phyloP scores from a whole-genome alignment of 805 yeast species.

The Candida cerambycidarum region DNA sequence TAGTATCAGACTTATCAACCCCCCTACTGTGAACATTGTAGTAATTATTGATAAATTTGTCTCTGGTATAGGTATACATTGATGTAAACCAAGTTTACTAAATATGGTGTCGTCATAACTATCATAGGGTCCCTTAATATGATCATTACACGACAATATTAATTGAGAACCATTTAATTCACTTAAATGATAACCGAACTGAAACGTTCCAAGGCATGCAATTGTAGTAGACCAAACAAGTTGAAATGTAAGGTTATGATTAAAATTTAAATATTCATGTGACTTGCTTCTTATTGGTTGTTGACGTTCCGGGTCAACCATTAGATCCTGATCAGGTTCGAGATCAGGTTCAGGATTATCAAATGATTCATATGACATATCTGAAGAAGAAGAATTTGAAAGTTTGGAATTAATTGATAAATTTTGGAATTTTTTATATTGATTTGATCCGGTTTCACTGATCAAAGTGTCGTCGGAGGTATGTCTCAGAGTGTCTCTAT shows the following conservation, averaged over 20 bases:
- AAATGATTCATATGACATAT: neutral
- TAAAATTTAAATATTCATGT: constrained; percentile 8
- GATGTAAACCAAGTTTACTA: constrained; percentile 20
- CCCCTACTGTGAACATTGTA: constrained; percentile 38
- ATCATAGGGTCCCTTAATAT: constrained; percentile 20
- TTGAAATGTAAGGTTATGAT: constrained; percentile 26
- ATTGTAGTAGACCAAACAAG: constrained; percentile 38
- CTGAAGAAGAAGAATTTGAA: neutral
- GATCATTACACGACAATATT: constrained; percentile 26
- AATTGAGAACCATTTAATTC: constrained; percentile 37
- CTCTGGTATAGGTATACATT: constrained; percentile 31
- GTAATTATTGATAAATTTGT: constrained; percentile 25
- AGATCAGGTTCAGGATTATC: neutral
- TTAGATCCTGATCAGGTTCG: no score
- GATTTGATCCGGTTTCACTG: neutral
- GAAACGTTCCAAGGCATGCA: constrained; percentile 35
- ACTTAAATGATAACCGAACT: constrained; percentile 41
- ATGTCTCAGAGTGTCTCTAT: neutral
- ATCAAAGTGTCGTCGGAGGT: constrained; percentile 2
- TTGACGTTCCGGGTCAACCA: neutral
- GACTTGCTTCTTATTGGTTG: neutral
- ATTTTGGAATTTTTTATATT: neutral
- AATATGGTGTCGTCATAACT: constrained; percentile 28
- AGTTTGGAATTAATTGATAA: neutral
- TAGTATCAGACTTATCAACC: constrained; percentile 29